A percentile compares a stretch with the other conserved stretches of the same genome.
phyloP scores from a whole-genome alignment of 192 early-diverging fungal species.

The Backusella sp. region DNA sequence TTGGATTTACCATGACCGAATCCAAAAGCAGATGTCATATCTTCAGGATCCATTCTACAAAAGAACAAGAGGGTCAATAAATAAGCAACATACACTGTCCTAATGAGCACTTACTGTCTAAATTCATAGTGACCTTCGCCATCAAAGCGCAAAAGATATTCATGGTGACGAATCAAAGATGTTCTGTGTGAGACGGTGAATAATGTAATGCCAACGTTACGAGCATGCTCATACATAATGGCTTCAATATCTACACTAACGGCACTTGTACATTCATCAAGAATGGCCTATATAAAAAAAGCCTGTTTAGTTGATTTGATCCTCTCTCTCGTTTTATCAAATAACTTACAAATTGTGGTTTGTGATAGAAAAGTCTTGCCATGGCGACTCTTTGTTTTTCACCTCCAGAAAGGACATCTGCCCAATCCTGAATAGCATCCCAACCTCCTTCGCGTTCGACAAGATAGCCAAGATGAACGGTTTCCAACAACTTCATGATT shows the following conservation, averaged over 20 bases:
- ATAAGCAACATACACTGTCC: neutral
- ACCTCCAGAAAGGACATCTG: slow-evolving; percentile 78
- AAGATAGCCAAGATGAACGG: slow-evolving; percentile 68
- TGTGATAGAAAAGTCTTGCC: slow-evolving; percentile 87
- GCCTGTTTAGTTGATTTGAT: neutral
- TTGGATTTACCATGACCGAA: slow-evolving; percentile 54
- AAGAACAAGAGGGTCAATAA: neutral
- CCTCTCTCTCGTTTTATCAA: neutral
- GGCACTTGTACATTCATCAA: slow-evolving; percentile 82
- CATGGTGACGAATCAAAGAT: slow-evolving; percentile 50
- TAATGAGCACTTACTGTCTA: slow-evolving; percentile 39
- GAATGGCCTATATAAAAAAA: slow-evolving; percentile 40
- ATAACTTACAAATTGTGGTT: slow-evolving; percentile 66
- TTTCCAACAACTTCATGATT: slow-evolving; percentile 61
- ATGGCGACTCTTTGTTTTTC: slow-evolving; percentile 79
- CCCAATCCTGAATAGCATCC: slow-evolving; percentile 74
- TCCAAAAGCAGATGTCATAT: slow-evolving; percentile 43
- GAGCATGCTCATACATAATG: slow-evolving; percentile 66
- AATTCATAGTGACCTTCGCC: slow-evolving; percentile 65
- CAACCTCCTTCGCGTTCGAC: slow-evolving; percentile 73
- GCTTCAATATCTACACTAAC: slow-evolving; percentile 81
- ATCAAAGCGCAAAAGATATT: slow-evolving; percentile 60
- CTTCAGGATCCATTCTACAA: slow-evolving; percentile 44
- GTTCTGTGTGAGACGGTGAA: slow-evolving; percentile 62
- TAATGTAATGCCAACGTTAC: slow-evolving; percentile 56